phyloP scores from a whole-genome alignment of 2,329 filamentous ascomycete species.

The Clarireedia homoeocarpa region DNA sequence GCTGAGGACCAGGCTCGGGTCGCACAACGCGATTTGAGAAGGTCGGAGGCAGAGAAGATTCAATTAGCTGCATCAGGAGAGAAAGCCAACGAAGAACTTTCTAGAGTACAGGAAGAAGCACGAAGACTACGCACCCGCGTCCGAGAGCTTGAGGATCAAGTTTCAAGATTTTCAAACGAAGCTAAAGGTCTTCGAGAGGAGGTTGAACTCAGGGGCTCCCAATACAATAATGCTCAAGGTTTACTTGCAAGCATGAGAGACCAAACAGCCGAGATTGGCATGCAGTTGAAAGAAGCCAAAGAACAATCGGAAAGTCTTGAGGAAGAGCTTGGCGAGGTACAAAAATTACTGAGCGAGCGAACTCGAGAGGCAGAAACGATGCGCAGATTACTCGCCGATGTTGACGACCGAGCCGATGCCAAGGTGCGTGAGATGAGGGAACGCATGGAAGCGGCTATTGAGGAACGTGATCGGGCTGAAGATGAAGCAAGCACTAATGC shows the following conservation, averaged over 20 bases:
- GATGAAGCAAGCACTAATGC: slow-evolving; percentile 78
- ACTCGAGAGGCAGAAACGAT: slow-evolving; percentile 92
- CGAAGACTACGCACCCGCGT: slow-evolving; percentile 54
- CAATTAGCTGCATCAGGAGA: slow-evolving; percentile 69
- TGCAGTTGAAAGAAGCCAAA: slow-evolving; percentile 85
- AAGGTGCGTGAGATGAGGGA: slow-evolving; percentile 84
- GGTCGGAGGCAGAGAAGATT: slow-evolving; percentile 69
- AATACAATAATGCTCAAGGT: slow-evolving; percentile 78
- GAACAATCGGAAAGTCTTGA: slow-evolving; percentile 78
- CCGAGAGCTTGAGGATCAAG: slow-evolving; percentile 65
- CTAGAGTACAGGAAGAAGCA: slow-evolving; percentile 65
- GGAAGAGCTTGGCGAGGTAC: slow-evolving; percentile 84
- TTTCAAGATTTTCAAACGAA: slow-evolving; percentile 60
- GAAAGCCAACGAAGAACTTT: slow-evolving; percentile 61
- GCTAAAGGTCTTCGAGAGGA: slow-evolving; percentile 66
- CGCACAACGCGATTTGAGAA: slow-evolving; percentile 68
- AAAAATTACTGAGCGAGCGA: slow-evolving; percentile 77
- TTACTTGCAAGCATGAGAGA: slow-evolving; percentile 89
- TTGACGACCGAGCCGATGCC: slow-evolving; percentile 72
- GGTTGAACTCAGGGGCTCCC: slow-evolving; percentile 72
- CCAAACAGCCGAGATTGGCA: slow-evolving; percentile 77
- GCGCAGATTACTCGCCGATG: slow-evolving; percentile 78
- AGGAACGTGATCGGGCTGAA: slow-evolving; percentile 87
- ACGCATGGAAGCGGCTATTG: slow-evolving; percentile 80
- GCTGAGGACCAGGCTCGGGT: slow-evolving; percentile 73